Evolutionary conservation across 257 asterid genomes (phyloP), one percentile per base, ranked within the genome.

Genomic region (Rauvolfia tetraphylla): DNA sequence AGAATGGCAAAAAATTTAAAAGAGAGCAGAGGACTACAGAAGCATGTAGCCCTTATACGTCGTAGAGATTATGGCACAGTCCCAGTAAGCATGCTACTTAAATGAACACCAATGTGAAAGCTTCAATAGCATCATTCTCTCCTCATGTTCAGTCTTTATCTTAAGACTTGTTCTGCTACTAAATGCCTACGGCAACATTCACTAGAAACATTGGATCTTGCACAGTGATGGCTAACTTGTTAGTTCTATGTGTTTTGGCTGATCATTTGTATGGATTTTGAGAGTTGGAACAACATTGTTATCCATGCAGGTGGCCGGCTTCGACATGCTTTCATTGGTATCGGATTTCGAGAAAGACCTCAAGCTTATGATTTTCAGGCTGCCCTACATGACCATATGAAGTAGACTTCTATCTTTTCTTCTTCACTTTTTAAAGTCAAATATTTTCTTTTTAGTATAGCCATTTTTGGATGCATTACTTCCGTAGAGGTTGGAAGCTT

Each of bases 361-460:
- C 89, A 93, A 88, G 96, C 99, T 53, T 95, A 95, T 83, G 98
- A 93, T 80, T 95, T 95, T 89, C 97, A 95, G 88, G 99, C 97
- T 81, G 98, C 97, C 68, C 93, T 95, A 56, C 97, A 93, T 81
- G 99, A 95, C 81, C 99, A 95, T 85, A 93, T 89, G 97, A 95
- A 93, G 99, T 95, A 90, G 58, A 80, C 41, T 63, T 69, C 79
- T 71, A 20, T 77, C 65, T 75, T 22, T 62, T 48, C 71, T 68
- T 41, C 51, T 67, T 39, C 51, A n/a, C 5, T 65, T 27, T 56
- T 56, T 1, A 1, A 56, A 4, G 27, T 25, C 8, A 29, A 29
- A 65, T 17, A 36, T 38, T 33, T 65, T 65, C 42, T 33, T 63
- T 63, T 63, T 20, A 33, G n/a, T 53, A 74, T 51, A 6, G 4